A percentile compares a stretch with the other conserved stretches of the same genome.
phyloP scores from a whole-genome alignment of 768 basidiomycete species.

The Plicaturopsis crispa region DNA sequence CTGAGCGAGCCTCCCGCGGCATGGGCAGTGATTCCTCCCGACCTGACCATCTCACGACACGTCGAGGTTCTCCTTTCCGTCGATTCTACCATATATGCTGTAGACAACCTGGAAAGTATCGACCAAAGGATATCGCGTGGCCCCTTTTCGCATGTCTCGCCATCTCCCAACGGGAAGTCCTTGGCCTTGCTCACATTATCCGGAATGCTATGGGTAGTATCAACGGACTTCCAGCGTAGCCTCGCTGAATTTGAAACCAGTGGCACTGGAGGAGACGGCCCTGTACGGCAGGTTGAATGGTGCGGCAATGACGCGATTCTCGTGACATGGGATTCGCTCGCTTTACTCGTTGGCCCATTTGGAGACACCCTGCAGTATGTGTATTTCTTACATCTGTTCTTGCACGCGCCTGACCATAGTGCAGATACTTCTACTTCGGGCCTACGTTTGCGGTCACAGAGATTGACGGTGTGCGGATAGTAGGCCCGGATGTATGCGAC shows the following conservation, averaged over 20 bases:
- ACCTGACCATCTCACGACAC: constrained; percentile 82
- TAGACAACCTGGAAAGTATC: constrained; percentile 83
- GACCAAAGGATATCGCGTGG: constrained; percentile 88
- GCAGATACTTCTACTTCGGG: constrained; percentile 75
- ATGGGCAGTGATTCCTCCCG: constrained; percentile 88
- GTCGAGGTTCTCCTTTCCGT: constrained; percentile 84
- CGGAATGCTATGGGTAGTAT: constrained; percentile 87
- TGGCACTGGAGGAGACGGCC: constrained; percentile 46
- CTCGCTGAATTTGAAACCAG: constrained; percentile 82
- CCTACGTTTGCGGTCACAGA: constrained; percentile 78
- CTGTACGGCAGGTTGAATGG: constrained; percentile 78
- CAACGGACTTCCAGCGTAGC: constrained; percentile 83
- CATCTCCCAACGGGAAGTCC: constrained; percentile 92
- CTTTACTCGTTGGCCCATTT: constrained; percentile 85
- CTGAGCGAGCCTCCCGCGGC: constrained; percentile 73
- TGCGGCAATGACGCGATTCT: constrained; percentile 94
- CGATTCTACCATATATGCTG: constrained; percentile 69
- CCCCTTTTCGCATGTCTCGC: constrained; percentile 80
- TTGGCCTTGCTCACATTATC: constrained; percentile 73
- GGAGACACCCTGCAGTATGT: constrained; percentile 81
- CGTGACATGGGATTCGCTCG: constrained; percentile 72
- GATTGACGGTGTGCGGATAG: constrained; percentile 81
- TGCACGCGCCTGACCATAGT: background rate
- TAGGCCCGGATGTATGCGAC: constrained; percentile 75
- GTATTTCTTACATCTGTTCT: background rate